phyloP scores from a whole-genome alignment of 345 rosid genomes.

The Syzygium jambos region DNA sequence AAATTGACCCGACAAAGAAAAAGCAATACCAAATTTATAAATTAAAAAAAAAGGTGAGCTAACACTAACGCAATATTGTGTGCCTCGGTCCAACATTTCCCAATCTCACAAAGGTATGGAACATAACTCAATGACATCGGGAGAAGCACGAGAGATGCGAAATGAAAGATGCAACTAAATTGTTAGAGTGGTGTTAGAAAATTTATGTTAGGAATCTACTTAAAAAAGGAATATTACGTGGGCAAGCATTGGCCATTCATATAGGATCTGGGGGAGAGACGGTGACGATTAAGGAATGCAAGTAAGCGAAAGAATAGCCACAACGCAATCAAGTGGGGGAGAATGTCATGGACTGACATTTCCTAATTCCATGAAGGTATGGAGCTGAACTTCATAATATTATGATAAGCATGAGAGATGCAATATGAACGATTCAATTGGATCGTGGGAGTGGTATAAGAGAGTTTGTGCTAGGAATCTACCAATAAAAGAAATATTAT shows the following conservation, averaged over 20 bases:
- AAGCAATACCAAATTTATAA: not conserved
- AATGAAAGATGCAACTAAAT: not conserved
- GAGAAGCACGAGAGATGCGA: not conserved
- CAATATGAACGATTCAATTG: accelerated
- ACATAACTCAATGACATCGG: not conserved
- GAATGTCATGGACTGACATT: not conserved
- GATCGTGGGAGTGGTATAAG: not conserved
- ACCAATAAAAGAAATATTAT: not conserved
- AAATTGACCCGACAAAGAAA: not conserved
- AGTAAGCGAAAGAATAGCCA: no score
- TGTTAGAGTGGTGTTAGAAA: not conserved
- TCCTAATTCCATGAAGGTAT: not conserved
- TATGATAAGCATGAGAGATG: not conserved
- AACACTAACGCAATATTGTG: accelerated
- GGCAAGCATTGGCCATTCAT: no score
- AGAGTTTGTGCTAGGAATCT: not conserved
- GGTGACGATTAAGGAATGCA: no score
- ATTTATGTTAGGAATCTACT: not conserved
- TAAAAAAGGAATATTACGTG: no score
- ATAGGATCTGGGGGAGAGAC: no score
- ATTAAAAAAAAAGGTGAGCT: not conserved
- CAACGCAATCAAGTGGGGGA: no score
- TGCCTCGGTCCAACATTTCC: no score
- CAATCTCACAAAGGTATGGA: no score
- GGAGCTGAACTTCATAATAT: not conserved